phyloP scores from a whole-genome alignment of 179 eudicot species.

The Amaranthus tricolor region DNA sequence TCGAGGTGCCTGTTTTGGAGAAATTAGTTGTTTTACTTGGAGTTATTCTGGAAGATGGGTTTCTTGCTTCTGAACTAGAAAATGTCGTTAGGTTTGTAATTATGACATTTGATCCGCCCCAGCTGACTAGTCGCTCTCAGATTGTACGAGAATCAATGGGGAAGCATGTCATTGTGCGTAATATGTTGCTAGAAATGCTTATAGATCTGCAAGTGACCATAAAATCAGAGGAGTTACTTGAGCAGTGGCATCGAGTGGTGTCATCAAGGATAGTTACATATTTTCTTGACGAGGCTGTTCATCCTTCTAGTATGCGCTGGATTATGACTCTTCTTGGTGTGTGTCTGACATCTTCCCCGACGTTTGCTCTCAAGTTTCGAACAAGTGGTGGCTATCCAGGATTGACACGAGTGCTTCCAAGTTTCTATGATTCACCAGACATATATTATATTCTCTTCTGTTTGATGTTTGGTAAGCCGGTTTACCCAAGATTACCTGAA shows the following conservation, averaged over 20 bases:
- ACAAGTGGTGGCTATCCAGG: conserved; percentile 93
- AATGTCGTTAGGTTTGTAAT: conserved; percentile 91
- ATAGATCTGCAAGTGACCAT: conserved; percentile 95
- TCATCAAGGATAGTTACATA: conserved; percentile 86
- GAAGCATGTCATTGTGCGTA: conserved; percentile 95
- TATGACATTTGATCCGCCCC: conserved; percentile 98
- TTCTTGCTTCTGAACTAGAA: conserved; percentile 86
- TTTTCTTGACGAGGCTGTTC: conserved; percentile 98
- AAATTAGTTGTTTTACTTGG: conserved; percentile 91
- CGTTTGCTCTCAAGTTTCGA: conserved; percentile 89
- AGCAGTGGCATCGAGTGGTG: conserved; percentile 98
- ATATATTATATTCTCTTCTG: conserved; percentile 96
- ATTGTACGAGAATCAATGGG: conserved; percentile 91
- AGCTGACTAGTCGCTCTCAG: conserved; percentile 45
- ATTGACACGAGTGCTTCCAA: conserved; percentile 80
- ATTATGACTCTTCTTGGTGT: conserved; percentile 99
- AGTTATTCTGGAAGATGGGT: conserved; percentile 90
- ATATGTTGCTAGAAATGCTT: conserved; percentile 98
- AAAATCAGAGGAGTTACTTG: conserved; percentile 79
- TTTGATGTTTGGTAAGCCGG: conserved; percentile 93
- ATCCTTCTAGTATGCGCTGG: conserved; percentile 99
- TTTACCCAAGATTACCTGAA: conserved; percentile 97
- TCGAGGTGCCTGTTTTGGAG: conserved; percentile 93
- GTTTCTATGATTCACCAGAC: conserved; percentile 98
- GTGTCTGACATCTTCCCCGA: conserved; percentile 88